These are phyloP conservation scores for Aspergillus sp. DNA, from an alignment of 2,329 filamentous ascomycete species.

Conservation along the genomic window DNA sequence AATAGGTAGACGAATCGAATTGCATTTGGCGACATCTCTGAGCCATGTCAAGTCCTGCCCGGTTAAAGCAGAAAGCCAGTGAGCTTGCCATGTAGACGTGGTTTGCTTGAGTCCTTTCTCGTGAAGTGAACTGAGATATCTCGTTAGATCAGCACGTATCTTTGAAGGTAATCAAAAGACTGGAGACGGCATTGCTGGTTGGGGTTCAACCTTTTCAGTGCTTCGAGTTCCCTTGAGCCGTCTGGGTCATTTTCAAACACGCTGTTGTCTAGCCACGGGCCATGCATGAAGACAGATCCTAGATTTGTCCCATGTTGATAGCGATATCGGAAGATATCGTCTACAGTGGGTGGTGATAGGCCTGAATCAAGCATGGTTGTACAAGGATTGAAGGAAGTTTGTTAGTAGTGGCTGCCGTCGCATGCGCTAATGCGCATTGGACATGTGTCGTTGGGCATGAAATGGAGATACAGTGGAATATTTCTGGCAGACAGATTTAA, in stretches of 20 bases:
- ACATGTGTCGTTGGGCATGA: not conserved
- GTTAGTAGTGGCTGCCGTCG: not conserved
- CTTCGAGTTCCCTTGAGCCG: constrained; percentile 52
- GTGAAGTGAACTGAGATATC: constrained; percentile 39
- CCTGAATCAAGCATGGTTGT: not conserved
- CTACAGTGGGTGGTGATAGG: constrained; percentile 14
- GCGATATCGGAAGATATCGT: constrained; percentile 50
- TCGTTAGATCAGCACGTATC: not conserved
- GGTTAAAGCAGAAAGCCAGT: constrained; percentile 53
- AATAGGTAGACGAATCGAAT: constrained; percentile 59
- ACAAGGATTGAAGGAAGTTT: not conserved
- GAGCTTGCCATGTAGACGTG: constrained; percentile 51
- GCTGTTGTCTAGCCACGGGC: constrained; percentile 55
- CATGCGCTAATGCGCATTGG: not conserved
- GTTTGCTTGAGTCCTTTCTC: constrained; percentile 50
- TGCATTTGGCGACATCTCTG: constrained; percentile 52
- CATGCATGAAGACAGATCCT: constrained; percentile 60
- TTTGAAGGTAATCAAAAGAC: not conserved
- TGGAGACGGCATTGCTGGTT: not conserved
- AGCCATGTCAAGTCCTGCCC: constrained; percentile 56
- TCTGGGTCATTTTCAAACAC: constrained; percentile 48
- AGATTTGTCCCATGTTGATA: constrained; percentile 62
- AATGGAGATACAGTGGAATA: not conserved
- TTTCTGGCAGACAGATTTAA: not conserved
- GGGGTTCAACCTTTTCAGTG: constrained; percentile 43